Conservation (phyloP, 257 asterid genomes). For the Parsonsia alboflavescens region DNA sequence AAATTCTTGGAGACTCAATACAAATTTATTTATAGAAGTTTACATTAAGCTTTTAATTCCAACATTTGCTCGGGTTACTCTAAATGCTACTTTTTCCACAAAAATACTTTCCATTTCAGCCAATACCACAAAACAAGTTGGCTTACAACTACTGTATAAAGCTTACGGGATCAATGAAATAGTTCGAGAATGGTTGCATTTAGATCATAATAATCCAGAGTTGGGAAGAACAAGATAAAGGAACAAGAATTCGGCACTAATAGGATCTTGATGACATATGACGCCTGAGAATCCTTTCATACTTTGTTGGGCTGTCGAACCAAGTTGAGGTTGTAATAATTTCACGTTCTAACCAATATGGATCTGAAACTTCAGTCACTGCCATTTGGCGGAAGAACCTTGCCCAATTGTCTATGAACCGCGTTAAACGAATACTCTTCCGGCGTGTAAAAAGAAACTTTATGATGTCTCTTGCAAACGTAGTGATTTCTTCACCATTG, state of each 20-base stretch:
- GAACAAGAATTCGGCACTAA: background rate
- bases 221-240: background rate
- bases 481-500: conserved; percentile 52
- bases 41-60: too few relatives aligned
- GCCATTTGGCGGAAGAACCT: conserved; percentile 29
- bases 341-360: conserved; percentile 51
- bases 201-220: background rate
- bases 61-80: too few relatives aligned
- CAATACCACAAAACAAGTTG: background rate
- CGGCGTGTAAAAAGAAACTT: conserved; percentile 43
- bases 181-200: background rate
- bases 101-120: background rate
- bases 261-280: background rate
- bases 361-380: conserved; percentile 32
- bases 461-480: conserved; percentile 42
- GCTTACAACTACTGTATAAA: too few relatives aligned
- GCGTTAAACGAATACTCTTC: conserved; percentile 59
- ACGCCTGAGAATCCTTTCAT: conserved; percentile 21
- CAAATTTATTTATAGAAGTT: background rate
- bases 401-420: conserved; percentile 33
- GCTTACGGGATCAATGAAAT: background rate
- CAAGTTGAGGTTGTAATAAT: conserved; percentile 47
- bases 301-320: conserved; percentile 60
- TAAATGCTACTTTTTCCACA: background rate
- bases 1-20: background rate